phyloP scores from a whole-genome alignment of 2,329 filamentous ascomycete genomes.

The Trichocomaceae sp. region DNA sequence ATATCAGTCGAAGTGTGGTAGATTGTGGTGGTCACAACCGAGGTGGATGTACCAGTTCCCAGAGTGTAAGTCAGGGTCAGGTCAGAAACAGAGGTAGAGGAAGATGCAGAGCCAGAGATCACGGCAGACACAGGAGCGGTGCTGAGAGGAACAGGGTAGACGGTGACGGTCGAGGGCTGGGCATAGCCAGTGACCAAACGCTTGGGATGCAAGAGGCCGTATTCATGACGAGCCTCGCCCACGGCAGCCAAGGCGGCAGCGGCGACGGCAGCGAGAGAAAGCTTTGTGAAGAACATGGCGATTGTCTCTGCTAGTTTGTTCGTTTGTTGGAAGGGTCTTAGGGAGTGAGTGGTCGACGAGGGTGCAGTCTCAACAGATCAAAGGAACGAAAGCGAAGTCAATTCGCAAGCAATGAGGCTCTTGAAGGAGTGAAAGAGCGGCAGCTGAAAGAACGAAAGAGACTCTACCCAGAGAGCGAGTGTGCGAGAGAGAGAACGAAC shows the following conservation, averaged over 20 bases:
- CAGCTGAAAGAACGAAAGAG: constrained; percentile 6
- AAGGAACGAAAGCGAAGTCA: constrained; percentile 15
- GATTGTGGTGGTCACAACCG: constrained; percentile 34
- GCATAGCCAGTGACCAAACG: constrained; percentile 1
- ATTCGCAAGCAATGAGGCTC: constrained; percentile 11
- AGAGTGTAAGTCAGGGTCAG: constrained; percentile 37
- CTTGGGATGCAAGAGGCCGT: constrained; percentile 18
- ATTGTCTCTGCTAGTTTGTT: constrained; percentile 1
- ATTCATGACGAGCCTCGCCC: constrained; percentile 28
- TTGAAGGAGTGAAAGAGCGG: constrained; percentile 15
- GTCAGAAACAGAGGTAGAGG: constrained; percentile 14
- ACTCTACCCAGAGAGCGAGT: constrained; percentile 13
- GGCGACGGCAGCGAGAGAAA: constrained; percentile 30
- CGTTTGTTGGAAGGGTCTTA: background rate
- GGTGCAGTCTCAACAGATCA: constrained; percentile 5
- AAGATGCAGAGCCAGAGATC: constrained; percentile 7
- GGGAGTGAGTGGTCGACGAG: constrained; percentile 11
- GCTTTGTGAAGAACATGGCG: constrained; percentile 34
- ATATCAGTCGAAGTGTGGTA: constrained; percentile 27
- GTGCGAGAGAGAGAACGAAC: background rate
- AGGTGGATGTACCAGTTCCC: constrained; percentile 28
- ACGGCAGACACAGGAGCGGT: constrained; percentile 16
- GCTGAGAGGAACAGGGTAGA: constrained; percentile 17
- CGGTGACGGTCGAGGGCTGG: constrained; percentile 14
- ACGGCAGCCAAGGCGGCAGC: constrained; percentile 30